These are phyloP conservation scores for Meyerozyma athensensis DNA, from an alignment of 1,139 yeast species.

Conservation along the genomic window DNA sequence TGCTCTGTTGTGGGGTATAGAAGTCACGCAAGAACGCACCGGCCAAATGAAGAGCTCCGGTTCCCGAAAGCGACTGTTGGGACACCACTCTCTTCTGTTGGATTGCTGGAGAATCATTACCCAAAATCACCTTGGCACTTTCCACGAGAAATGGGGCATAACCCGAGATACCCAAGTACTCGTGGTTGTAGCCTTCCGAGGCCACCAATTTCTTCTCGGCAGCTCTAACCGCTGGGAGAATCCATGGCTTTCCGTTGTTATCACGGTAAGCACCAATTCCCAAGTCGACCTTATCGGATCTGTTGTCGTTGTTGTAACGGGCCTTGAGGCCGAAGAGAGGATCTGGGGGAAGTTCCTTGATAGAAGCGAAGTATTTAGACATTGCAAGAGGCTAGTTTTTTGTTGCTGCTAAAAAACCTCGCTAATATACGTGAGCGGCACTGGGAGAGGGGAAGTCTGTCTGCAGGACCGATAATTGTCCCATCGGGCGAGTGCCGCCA, in stretches of 20 bases:
- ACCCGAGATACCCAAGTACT: slow-evolving; percentile 83
- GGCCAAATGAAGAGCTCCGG: slow-evolving; percentile 91
- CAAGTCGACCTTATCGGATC: slow-evolving; percentile 72
- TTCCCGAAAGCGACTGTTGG: slow-evolving; percentile 87
- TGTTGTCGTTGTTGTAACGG: slow-evolving; percentile 59
- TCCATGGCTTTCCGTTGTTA: slow-evolving; percentile 89
- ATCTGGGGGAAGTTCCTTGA: slow-evolving; percentile 66
- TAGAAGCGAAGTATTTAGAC: slow-evolving; percentile 40
- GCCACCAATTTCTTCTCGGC: slow-evolving; percentile 57
- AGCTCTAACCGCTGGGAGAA: slow-evolving; percentile 74
- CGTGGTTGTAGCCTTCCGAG: slow-evolving; percentile 75
- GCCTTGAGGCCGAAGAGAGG: slow-evolving; percentile 83
- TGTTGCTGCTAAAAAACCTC: too few species aligned
- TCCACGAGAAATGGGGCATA: slow-evolving; percentile 61
- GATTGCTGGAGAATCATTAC: slow-evolving; percentile 55
- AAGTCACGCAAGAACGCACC: slow-evolving; percentile 65
- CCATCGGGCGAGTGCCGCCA: too few species aligned
- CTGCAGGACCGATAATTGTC: background rate
- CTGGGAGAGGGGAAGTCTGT: background rate
- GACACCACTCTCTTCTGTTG: slow-evolving; percentile 57
- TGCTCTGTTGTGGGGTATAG: slow-evolving; percentile 35
- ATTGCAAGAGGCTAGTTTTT: slow-evolving; percentile 19
- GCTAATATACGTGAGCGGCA: slow-evolving; percentile 4
- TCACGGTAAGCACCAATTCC: slow-evolving; percentile 98
- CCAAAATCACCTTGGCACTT: slow-evolving; percentile 79